These are phyloP conservation scores for Bipolaris sorokiniana DNA, from an alignment of 2,329 filamentous ascomycete genomes.

Conservation along the genomic window DNA sequence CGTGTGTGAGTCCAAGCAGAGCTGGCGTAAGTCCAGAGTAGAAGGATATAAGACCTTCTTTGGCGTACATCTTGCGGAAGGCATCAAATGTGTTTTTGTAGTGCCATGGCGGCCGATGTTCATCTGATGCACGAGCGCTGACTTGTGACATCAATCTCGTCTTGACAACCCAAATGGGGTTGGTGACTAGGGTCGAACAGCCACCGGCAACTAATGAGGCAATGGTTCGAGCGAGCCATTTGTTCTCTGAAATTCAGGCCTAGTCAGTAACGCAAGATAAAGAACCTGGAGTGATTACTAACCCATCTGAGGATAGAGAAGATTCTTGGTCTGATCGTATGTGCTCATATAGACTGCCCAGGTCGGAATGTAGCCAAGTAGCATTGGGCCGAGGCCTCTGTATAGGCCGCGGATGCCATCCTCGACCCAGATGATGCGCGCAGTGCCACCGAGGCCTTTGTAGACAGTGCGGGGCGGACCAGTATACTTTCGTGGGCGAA, in stretches of 20 bases:
- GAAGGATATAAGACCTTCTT: conserved; percentile 86
- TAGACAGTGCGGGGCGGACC: conserved; percentile 68
- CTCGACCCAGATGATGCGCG: conserved; percentile 80
- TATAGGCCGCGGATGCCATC: conserved; percentile 93
- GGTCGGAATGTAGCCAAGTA: conserved; percentile 93
- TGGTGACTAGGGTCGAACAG: conserved; percentile 92
- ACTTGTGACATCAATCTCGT: conserved; percentile 96
- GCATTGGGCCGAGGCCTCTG: conserved; percentile 89
- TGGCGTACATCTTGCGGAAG: conserved; percentile 92
- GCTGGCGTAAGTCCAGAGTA: conserved; percentile 95
- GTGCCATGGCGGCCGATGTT: conserved; percentile 78
- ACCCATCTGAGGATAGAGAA: conserved; percentile 69
- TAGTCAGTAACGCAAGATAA: conserved; percentile 18
- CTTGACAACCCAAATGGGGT: conserved; percentile 99
- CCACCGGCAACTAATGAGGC: conserved; percentile 90
- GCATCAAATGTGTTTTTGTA: conserved; percentile 90
- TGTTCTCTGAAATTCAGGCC: conserved; percentile 61
- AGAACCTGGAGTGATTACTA: conserved; percentile 10
- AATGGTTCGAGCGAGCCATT: conserved; percentile 80
- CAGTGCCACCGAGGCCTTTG: conserved; percentile 85
- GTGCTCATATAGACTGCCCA: conserved; percentile 99
- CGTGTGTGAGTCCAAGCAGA: conserved; percentile 88
- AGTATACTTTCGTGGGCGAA: conserved; percentile 61
- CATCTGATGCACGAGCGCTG: conserved; percentile 60
- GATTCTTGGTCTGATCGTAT: conserved; percentile 86